Evolutionary conservation across 2,329 filamentous ascomycete species (phyloP).

Genomic region (Paecilomyces sp.): DNA sequence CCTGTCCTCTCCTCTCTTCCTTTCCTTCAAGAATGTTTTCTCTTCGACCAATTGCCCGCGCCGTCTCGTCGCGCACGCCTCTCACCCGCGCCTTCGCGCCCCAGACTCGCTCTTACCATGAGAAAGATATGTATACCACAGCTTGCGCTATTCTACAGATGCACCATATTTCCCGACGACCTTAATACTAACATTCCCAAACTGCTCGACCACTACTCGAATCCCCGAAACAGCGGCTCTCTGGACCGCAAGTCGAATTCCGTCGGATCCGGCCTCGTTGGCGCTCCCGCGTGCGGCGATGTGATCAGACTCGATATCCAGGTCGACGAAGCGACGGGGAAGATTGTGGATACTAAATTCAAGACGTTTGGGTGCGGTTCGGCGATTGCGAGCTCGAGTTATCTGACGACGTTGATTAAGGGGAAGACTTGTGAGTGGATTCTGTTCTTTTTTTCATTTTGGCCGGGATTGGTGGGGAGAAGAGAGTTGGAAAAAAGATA

Average conservation of each 20-base stretch:
- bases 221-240: conserved; percentile 69
- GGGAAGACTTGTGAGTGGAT: conserved; percentile 65
- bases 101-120: neutral
- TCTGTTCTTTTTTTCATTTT: neutral
- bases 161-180: neutral
- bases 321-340: conserved; percentile 80
- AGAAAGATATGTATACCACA: neutral
- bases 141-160: neutral
- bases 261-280: conserved; percentile 88
- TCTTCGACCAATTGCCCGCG: neutral
- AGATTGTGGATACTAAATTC: conserved; percentile 92
- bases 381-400: conserved; percentile 90
- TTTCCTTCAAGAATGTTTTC: neutral
- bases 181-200: conserved; percentile 29
- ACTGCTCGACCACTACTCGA: conserved; percentile 77
- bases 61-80: neutral
- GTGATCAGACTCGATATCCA: conserved; percentile 94
- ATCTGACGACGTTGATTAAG: conserved; percentile 87
- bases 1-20: neutral
- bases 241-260: conserved; percentile 73
- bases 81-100: neutral
- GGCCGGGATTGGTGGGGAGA: neutral
- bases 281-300: conserved; percentile 84
- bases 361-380: conserved; percentile 95
- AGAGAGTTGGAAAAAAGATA: neutral